phyloP scores from a whole-genome alignment of 164 flowering plant species.

The Nymphaea thermarum region DNA sequence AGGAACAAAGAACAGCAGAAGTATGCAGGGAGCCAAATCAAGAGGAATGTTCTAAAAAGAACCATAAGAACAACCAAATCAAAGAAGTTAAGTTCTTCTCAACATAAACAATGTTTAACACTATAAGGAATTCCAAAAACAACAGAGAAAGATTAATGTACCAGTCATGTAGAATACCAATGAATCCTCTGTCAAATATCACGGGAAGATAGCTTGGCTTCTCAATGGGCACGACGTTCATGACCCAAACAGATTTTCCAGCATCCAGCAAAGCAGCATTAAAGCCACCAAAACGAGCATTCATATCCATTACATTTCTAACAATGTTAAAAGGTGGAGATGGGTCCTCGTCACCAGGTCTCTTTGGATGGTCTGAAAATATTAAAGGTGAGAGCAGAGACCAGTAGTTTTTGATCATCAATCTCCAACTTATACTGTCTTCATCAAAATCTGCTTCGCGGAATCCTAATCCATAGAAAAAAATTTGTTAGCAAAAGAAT shows the following conservation, averaged over 20 bases:
- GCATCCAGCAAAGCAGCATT: conserved; percentile 75
- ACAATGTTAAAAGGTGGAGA: conserved; percentile 94
- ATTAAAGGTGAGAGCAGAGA: conserved; percentile 87
- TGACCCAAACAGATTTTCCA: conserved; percentile 86
- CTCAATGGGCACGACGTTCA: conserved; percentile 87
- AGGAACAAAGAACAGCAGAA: too few relatives aligned
- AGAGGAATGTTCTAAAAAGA: too few relatives aligned
- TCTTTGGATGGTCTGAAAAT: conserved; percentile 97
- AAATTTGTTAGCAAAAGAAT: not conserved
- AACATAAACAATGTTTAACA: too few relatives aligned
- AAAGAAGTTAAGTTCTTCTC: too few relatives aligned
- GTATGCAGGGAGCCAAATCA: too few relatives aligned
- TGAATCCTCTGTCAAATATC: conserved; percentile 80
- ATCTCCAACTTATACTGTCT: conserved; percentile 26
- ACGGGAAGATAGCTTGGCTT: conserved; percentile 76
- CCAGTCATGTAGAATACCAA: conserved; percentile 95
- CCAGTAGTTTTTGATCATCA: conserved; percentile 69
- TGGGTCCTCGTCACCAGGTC: conserved; percentile 99
- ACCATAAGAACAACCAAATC: too few relatives aligned
- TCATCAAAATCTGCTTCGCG: conserved; percentile 58
- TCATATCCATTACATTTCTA: conserved; percentile 96
- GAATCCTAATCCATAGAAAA: conserved; percentile 32
- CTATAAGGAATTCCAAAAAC: not conserved
- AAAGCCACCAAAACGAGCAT: conserved; percentile 86
- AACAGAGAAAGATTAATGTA: conserved; percentile 15